A percentile compares a stretch with the other conserved stretches of the same genome.
These are phyloP conservation scores for Colletotrichum somersetense DNA, from an alignment of 2,329 filamentous ascomycete species.

Conservation along the genomic window DNA sequence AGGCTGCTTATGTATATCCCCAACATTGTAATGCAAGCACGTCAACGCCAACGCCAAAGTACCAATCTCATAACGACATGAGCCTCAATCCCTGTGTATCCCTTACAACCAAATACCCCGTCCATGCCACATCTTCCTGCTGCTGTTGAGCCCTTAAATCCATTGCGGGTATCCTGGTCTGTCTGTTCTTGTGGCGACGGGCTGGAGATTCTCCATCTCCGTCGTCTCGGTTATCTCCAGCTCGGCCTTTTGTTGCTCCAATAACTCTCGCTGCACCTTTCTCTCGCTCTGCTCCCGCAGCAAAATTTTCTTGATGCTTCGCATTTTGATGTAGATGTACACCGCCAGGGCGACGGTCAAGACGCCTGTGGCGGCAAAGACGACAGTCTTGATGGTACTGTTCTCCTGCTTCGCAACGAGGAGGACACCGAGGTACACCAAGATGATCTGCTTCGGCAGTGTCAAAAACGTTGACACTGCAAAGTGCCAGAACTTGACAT, in stretches of 20 bases:
- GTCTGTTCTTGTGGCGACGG: slow-evolving; percentile 1
- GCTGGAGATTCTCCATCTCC: slow-evolving; percentile 7
- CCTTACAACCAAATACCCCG: background rate
- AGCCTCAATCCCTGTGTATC: background rate
- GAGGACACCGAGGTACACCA: slow-evolving; percentile 57
- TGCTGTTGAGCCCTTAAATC: slow-evolving; percentile 15
- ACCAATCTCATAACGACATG: background rate
- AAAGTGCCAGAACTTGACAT: slow-evolving; percentile 57
- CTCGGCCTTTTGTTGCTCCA: slow-evolving; percentile 28
- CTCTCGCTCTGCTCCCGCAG: slow-evolving; percentile 51
- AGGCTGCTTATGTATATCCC: background rate
- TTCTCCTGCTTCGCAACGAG: slow-evolving; percentile 47
- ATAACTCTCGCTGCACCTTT: slow-evolving; percentile 29
- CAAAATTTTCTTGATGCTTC: slow-evolving; percentile 50
- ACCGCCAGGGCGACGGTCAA: slow-evolving; percentile 53
- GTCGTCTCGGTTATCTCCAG: slow-evolving; percentile 21
- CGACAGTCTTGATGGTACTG: slow-evolving; percentile 50
- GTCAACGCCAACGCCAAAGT: slow-evolving; percentile 8
- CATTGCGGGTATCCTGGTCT: slow-evolving; percentile 30
- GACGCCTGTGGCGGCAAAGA: slow-evolving; percentile 51
- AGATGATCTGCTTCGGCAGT: slow-evolving; percentile 57
- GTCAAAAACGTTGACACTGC: slow-evolving; percentile 56
- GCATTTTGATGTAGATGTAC: slow-evolving; percentile 55
- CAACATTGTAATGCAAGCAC: background rate
- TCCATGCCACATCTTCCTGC: background rate